Evolutionary conservation across 192 early-diverging fungal species (phyloP).

Genomic region (Pilobolus umbonatus): DNA sequence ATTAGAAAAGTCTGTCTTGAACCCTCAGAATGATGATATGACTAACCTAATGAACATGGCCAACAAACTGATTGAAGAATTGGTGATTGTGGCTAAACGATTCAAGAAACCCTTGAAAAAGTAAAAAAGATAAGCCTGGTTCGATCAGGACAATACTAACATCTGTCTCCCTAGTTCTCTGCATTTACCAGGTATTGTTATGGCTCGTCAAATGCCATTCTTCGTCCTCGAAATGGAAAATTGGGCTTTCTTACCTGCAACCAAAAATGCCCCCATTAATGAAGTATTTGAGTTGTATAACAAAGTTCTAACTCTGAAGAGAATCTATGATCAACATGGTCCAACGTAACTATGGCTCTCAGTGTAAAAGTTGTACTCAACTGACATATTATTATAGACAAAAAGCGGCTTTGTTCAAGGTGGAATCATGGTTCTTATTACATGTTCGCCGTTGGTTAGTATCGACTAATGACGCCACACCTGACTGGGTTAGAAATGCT

Average conservation of each 20-base stretch:
- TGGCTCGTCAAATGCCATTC: slow-evolving; percentile 46
- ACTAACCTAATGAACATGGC: slow-evolving; percentile 29
- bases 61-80: slow-evolving; percentile 29
- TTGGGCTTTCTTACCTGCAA: slow-evolving; percentile 42
- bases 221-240: slow-evolving; percentile 55
- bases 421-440: slow-evolving; percentile 66
- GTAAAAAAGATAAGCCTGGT: neutral
- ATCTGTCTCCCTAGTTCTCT: slow-evolving; percentile 2
- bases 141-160: neutral
- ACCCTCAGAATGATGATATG: slow-evolving; percentile 31
- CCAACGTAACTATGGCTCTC: slow-evolving; percentile 31
- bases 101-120: slow-evolving; percentile 9
- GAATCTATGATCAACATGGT: slow-evolving; percentile 44
- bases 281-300: slow-evolving; percentile 54
- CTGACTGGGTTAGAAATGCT: slow-evolving; percentile 65
- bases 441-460: slow-evolving; percentile 67
- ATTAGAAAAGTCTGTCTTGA: slow-evolving; percentile 17
- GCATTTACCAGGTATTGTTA: slow-evolving; percentile 40
- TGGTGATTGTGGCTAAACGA: slow-evolving; percentile 18
- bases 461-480: slow-evolving; percentile 55
- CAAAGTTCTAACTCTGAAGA: slow-evolving; percentile 40
- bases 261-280: slow-evolving; percentile 39
- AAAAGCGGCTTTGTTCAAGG: slow-evolving; percentile 50
- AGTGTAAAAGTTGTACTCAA: neutral
- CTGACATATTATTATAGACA: slow-evolving; percentile 16